A percentile compares a stretch with the other conserved stretches of the same genome.
phyloP scores from a whole-genome alignment of 2,329 filamentous ascomycete genomes.

The Neofusicoccum ribis region DNA sequence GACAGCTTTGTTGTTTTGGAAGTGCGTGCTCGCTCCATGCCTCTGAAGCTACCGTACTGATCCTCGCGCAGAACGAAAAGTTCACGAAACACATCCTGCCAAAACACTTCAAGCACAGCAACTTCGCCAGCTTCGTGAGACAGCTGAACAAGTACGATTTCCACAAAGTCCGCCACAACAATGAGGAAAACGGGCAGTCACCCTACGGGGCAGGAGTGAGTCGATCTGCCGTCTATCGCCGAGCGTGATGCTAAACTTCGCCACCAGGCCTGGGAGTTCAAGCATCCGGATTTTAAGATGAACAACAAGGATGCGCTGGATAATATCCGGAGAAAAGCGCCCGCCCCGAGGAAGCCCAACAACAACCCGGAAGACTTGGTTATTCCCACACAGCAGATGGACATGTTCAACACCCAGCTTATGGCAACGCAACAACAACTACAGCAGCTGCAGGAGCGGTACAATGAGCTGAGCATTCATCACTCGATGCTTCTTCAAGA shows the following conservation, averaged over 20 bases:
- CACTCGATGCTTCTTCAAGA: constrained; percentile 66
- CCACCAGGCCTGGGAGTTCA: constrained; percentile 85
- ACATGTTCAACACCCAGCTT: constrained; percentile 83
- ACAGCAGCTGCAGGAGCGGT: constrained; percentile 80
- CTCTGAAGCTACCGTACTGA: constrained; percentile 1
- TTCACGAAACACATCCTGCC: constrained; percentile 97
- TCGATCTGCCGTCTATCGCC: constrained; percentile 12
- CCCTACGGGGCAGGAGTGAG: constrained; percentile 77
- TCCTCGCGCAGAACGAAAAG: constrained; percentile 75
- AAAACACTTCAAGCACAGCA: constrained; percentile 99
- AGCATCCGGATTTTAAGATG: constrained; percentile 91
- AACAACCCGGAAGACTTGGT: constrained; percentile 65
- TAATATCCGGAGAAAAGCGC: constrained; percentile 93
- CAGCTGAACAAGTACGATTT: constrained; percentile 98
- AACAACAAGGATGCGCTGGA: constrained; percentile 96
- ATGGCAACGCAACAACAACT: constrained; percentile 91
- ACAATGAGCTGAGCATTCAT: constrained; percentile 72
- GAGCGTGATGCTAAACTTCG: background rate
- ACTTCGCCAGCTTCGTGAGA: constrained; percentile 94
- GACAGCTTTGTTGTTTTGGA: constrained; percentile 97
- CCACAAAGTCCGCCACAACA: constrained; percentile 92
- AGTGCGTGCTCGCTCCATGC: constrained; percentile 54
- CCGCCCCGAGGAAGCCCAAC: constrained; percentile 76
- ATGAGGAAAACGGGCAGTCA: constrained; percentile 79
- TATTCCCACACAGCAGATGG: constrained; percentile 81